Conservation (phyloP, 148 eudicot species). For the Polygonum aviculare region DNA sequence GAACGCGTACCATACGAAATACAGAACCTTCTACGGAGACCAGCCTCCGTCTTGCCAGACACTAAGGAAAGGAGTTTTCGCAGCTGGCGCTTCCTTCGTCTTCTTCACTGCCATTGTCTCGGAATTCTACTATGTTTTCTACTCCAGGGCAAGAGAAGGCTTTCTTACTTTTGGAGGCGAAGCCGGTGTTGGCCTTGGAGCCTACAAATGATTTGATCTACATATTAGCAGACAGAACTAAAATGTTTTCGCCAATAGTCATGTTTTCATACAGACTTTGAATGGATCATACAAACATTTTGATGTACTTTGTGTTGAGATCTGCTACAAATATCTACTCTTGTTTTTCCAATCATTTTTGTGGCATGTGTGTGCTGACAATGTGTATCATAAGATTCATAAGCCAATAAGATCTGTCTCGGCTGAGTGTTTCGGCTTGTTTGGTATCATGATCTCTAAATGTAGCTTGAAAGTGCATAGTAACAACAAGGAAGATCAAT, state of each 20-base stretch:
- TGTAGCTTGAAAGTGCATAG: no score
- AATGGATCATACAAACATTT: neutral
- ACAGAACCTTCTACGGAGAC: conserved; percentile 36
- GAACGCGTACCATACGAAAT: conserved; percentile 70
- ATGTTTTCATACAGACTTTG: neutral
- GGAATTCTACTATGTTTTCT: conserved; percentile 52
- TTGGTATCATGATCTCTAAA: neutral
- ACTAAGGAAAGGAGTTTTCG: conserved; percentile 84
- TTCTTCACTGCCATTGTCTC: conserved; percentile 68
- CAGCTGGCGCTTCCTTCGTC: conserved; percentile 84
- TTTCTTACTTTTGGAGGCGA: conserved; percentile 42
- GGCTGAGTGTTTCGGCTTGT: neutral
- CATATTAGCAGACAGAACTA: neutral
- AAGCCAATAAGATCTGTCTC: neutral
- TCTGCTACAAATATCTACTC: neutral
- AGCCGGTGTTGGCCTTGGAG: conserved; percentile 34
- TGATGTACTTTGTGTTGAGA: neutral
- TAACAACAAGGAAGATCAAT: no score
- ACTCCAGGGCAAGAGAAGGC: conserved; percentile 43
- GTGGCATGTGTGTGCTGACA: neutral
- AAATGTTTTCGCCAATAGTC: neutral
- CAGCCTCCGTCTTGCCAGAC: conserved; percentile 62
- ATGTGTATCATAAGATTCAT: neutral
- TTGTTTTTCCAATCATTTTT: neutral
- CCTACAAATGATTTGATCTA: conserved; percentile 26